phyloP scores from a whole-genome alignment of 768 basidiomycete genomes.

The Pisolithus marmoratus region DNA sequence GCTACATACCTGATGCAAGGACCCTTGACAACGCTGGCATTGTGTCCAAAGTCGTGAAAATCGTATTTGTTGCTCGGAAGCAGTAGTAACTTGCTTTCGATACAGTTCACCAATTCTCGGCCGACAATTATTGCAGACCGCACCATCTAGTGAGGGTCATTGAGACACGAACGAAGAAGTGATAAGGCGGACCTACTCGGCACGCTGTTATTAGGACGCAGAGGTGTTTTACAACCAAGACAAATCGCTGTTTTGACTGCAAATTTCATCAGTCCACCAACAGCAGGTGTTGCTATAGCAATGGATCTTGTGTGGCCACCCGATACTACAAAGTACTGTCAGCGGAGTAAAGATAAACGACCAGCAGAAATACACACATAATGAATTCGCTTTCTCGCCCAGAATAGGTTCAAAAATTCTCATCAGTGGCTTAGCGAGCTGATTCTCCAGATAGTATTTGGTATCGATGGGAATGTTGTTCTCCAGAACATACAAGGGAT shows the following conservation, averaged over 20 bases:
- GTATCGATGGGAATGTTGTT: conserved; percentile 98
- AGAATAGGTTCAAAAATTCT: conserved; percentile 97
- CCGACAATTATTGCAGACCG: conserved; percentile 92
- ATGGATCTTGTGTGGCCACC: conserved; percentile 96
- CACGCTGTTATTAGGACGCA: conserved; percentile 72
- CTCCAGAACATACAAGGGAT: conserved; percentile 94
- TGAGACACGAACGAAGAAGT: not conserved
- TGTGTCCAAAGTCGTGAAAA: conserved; percentile 98
- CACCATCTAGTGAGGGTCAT: conserved; percentile 55
- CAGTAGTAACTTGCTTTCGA: conserved; percentile 74
- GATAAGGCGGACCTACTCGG: conserved; percentile 40
- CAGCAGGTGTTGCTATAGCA: conserved; percentile 92
- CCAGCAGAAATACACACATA: conserved; percentile 48
- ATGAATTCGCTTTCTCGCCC: conserved; percentile 81
- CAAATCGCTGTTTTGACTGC: conserved; percentile 95
- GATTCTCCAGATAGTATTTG: conserved; percentile 96
- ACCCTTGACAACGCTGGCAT: conserved; percentile 98
- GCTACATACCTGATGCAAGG: conserved; percentile 75
- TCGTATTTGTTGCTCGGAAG: conserved; percentile 80
- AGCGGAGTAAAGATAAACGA: not conserved
- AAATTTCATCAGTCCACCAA: conserved; percentile 98
- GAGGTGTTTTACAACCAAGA: conserved; percentile 88
- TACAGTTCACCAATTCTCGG: conserved; percentile 85
- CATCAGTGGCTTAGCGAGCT: conserved; percentile 93
- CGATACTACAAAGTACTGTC: conserved; percentile 52